Evolutionary conservation across 768 basidiomycete genomes (phyloP).

Genomic region (Boletus sp.): DNA sequence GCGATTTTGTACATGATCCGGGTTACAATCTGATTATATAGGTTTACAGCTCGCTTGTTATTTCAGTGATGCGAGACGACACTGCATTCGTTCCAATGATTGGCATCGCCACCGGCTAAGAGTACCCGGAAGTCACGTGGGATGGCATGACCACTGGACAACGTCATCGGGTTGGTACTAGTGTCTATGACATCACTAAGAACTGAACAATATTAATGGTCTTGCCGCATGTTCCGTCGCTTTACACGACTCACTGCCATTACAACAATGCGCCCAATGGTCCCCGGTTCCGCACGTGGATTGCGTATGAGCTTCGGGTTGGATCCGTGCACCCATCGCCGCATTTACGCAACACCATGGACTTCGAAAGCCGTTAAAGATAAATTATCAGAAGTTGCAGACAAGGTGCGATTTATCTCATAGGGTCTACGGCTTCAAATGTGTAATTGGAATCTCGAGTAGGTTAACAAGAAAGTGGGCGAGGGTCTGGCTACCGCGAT

Average conservation of each 20-base stretch:
- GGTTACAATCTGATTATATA: too few species aligned
- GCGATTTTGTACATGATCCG: too few species aligned
- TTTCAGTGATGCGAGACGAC: too few species aligned
- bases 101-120: conserved; percentile 1
- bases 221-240: not conserved
- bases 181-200: conserved; percentile 10
- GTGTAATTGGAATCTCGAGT: not conserved
- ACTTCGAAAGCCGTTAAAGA: conserved; percentile 38
- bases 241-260: not conserved
- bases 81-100: too few species aligned
- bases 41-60: too few species aligned
- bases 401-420: conserved; percentile 29
- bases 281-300: not conserved
- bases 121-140: not conserved
- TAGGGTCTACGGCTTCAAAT: not conserved
- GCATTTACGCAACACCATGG: conserved; percentile 32
- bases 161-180: not conserved
- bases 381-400: conserved; percentile 38
- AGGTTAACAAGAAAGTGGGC: conserved; percentile 44
- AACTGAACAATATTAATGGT: too few species aligned
- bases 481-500: conserved; percentile 40
- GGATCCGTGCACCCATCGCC: conserved; percentile 12
- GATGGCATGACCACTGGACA: not conserved
- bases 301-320: not conserved
- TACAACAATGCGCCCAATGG: not conserved